These are phyloP conservation scores for Teratosphaeria zuluensis DNA, from an alignment of 2,329 filamentous ascomycete genomes.

Conservation along the genomic window DNA sequence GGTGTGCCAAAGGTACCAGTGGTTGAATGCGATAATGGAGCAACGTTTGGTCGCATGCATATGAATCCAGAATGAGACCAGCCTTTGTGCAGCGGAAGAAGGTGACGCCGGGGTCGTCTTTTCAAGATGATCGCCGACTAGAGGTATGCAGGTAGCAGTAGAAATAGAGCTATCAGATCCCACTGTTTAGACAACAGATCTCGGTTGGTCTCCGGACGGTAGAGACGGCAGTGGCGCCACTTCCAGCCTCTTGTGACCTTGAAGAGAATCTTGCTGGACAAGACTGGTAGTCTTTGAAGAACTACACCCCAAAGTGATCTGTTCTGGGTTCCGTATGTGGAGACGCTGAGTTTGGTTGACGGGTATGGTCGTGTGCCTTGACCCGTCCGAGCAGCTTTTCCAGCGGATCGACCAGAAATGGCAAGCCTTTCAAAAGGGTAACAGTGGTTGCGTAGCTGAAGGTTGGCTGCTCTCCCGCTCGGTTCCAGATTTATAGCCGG, in stretches of 20 bases:
- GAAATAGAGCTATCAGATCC: neutral
- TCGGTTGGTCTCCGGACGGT: neutral
- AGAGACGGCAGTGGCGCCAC: neutral
- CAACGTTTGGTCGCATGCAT: neutral
- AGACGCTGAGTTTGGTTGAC: neutral
- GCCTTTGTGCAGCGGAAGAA: neutral
- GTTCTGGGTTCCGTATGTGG: neutral
- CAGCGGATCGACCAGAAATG: neutral
- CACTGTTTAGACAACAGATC: neutral
- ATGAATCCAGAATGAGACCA: neutral
- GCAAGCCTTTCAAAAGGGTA: neutral
- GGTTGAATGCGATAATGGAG: neutral
- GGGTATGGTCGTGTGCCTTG: neutral
- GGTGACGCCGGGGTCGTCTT: neutral
- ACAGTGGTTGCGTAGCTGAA: neutral
- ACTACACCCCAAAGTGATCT: neutral
- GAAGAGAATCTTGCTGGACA: neutral
- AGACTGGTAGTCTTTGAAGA: neutral
- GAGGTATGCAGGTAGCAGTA: neutral
- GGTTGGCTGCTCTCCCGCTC: slow-evolving; percentile 4
- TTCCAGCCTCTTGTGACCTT: neutral
- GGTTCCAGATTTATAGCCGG: neutral
- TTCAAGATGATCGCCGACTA: neutral
- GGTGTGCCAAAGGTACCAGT: neutral
- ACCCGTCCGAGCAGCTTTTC: neutral